Conservation (phyloP, 208 protist species). For the Crithidia sp. region DNA sequence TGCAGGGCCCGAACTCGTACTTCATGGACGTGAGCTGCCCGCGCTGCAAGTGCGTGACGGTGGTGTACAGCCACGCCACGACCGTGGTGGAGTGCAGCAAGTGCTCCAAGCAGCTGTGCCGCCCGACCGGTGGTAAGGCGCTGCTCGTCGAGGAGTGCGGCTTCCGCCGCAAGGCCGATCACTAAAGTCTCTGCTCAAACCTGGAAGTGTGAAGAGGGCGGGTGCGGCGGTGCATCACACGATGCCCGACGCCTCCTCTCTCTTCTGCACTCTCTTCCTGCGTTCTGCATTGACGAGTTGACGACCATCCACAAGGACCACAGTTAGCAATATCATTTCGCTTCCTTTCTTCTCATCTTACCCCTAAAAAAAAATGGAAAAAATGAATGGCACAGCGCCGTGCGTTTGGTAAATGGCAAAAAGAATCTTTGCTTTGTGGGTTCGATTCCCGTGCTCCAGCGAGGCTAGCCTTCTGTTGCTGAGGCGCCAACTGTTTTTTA, state of each 20-base stretch:
- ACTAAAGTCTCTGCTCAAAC: slow-evolving; percentile 47
- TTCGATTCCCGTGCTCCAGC: no score
- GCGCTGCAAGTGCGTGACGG: slow-evolving; percentile 95
- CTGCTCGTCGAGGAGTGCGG: slow-evolving; percentile 95
- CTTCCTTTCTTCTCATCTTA: slow-evolving; percentile 5
- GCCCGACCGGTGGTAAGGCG: slow-evolving; percentile 98
- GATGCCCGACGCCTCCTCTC: background rate
- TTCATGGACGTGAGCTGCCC: slow-evolving; percentile 99
- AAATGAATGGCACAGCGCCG: background rate
- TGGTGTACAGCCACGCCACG: slow-evolving; percentile 98
- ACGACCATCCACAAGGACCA: slow-evolving; percentile 16
- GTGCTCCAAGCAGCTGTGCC: slow-evolving; percentile 97
- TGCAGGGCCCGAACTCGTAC: slow-evolving; percentile 99
- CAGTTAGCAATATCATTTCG: slow-evolving; percentile 14
- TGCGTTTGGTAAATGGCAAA: background rate
- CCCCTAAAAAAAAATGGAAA: slow-evolving; percentile 9
- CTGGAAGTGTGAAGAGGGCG: slow-evolving; percentile 1
- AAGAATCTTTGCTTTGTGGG: no score
- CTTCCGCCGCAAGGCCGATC: slow-evolving; percentile 96
- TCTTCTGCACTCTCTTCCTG: background rate
- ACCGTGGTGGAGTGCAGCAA: slow-evolving; percentile 96
- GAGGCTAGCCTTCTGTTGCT: no score
- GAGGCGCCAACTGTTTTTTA: no score
- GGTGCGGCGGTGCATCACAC: background rate
- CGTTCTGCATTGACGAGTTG: slow-evolving; percentile 2